Evolutionary conservation across 345 rosid genomes (phyloP), one percentile per base, ranked within the genome.

Genomic region (Populus ilicifolia): DNA sequence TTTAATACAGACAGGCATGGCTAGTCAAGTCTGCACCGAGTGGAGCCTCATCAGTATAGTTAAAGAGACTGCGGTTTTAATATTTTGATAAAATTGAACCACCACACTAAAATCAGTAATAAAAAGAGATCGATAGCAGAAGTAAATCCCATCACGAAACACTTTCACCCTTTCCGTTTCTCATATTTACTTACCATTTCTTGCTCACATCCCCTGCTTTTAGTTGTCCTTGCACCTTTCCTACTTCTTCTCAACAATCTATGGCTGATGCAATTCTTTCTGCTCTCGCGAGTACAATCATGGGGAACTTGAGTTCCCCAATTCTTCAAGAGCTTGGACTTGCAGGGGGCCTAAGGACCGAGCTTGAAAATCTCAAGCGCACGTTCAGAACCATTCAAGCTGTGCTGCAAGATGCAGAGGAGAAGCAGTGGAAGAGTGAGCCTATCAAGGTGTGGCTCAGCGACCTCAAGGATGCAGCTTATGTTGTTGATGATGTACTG

Each of bases 391-490:
- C 67, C 23, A 25, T 54, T 72, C 64, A 68, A 5, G 72, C 56
- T 18, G 79, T 77, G 7, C 79, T 77, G 61, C 59, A 5, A 1
- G 79, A 77, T 39, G 79, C 74, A n/a, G 79, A 77, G 56, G 46
- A 39, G 79, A 68, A 54, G 74, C 79, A 77, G 17, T 17, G 52
- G 56, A 56, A 69, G 30, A 12, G 6, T 20, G 54, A 38, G 5
- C 20, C 67, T 14, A 20, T 69, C 20, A 56, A 27, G 25, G 23
- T 35, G 11, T 77, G 79, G 79, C 61, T 77, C 2, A 3, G 27
- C 8, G 29, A 56, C 59, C 74, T 77, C 59, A 36, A 69, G 23
- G 25, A 14, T 29, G 74, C 29, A 11, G 54, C 67, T 56, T 77
- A 76, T 36, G 79, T 68, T 29, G 79, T 64, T 1, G 79, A 76